Evolutionary conservation across 768 basidiomycete genomes (phyloP).

Genomic region (Trametes meyenii): DNA sequence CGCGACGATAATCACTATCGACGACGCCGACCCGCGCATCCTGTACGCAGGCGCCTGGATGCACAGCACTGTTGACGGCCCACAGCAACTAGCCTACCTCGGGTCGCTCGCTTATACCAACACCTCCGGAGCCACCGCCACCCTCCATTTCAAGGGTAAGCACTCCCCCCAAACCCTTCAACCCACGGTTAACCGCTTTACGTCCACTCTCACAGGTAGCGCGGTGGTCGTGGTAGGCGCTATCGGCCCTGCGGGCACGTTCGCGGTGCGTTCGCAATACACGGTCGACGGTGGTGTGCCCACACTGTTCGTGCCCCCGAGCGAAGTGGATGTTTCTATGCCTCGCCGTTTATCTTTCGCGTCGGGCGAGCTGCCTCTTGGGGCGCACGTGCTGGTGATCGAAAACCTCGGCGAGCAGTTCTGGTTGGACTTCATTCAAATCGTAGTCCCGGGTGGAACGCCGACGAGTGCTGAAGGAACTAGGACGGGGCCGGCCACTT

Average conservation of each 20-base stretch:
- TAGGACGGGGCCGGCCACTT: no score
- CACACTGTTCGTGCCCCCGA: background rate
- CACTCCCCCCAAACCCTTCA: background rate
- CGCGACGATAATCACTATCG: background rate
- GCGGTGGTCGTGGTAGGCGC: slow-evolving; percentile 1
- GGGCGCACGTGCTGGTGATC: background rate
- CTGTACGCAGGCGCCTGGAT: slow-evolving; percentile 3
- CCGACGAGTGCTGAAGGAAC: background rate
- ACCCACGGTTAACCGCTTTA: background rate
- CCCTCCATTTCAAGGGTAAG: background rate
- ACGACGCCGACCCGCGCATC: background rate
- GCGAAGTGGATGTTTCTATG: background rate
- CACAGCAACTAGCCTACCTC: background rate
- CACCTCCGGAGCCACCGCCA: background rate
- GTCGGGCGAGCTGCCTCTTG: background rate
- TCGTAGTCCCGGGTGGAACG: background rate
- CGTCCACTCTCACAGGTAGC: background rate
- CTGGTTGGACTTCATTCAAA: slow-evolving; percentile 11
- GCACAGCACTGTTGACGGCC: background rate
- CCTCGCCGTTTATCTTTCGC: slow-evolving; percentile 1
- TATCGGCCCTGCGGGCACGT: background rate
- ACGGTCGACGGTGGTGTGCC: background rate
- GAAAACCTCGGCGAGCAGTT: slow-evolving; percentile 11
- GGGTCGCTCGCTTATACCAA: background rate
- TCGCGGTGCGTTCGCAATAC: slow-evolving; percentile 1